A percentile compares a stretch with the other conserved stretches of the same genome.
Evolutionary conservation across 345 rosid species (phyloP).

Genomic region (Atalantia buxifolia): DNA sequence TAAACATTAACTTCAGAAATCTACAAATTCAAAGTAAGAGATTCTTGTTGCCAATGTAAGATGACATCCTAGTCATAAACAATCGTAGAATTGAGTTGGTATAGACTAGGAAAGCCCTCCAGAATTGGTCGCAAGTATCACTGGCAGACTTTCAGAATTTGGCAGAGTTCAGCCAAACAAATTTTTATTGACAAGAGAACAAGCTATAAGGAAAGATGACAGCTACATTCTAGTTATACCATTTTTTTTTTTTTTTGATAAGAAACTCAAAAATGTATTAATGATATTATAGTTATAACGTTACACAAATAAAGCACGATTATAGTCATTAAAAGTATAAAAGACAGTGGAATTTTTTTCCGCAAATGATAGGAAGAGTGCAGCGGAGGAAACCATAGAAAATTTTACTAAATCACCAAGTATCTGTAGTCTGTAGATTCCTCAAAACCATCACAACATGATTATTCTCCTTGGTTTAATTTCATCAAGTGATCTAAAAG

Average conservation of each 20-base stretch:
- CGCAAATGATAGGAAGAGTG: neutral
- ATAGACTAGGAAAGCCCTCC: neutral
- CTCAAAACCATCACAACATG: neutral
- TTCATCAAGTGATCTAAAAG: neutral
- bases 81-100: neutral
- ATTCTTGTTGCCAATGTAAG: neutral
- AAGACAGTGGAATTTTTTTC: neutral
- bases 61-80: neutral
- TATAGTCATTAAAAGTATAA: neutral
- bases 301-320: neutral
- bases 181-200: neutral
- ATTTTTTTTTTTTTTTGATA: too few relatives aligned
- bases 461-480: neutral
- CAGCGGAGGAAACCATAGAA: neutral
- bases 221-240: neutral
- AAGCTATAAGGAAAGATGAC: neutral
- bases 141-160: neutral
- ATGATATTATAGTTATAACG: too few relatives aligned
- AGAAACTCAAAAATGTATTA: too few relatives aligned
- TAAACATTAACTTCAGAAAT: neutral
- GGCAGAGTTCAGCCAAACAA: neutral
- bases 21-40: neutral
- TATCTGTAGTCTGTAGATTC: neutral
- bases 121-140: neutral
- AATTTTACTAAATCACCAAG: neutral